Base-by-base conservation (phyloP, 139 green algal species). In the Haematococcus sp. region DNA sequence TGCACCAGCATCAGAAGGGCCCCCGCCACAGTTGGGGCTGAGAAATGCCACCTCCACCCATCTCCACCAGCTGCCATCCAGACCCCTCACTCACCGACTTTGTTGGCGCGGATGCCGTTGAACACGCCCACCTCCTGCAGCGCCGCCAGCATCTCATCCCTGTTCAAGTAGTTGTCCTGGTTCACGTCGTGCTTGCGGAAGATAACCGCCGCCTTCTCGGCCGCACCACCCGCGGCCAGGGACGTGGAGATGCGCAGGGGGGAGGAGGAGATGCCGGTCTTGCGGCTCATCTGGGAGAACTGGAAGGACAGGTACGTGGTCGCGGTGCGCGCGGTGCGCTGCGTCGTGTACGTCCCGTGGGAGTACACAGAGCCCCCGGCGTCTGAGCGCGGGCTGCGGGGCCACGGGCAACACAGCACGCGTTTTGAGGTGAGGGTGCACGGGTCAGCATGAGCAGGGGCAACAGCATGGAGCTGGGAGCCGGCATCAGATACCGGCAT, bases 81-180 rank as follows among this genome's bases (percentile, higher is more conserved):
- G 40, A 31, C 27, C 34, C 19, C 35, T 46, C 28, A 59, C 83
- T 72, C 71, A 86, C 83, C 84, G 40, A 89, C 56, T n/a, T 85
- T 80, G 51, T 76, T 72, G 13, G 84, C 80, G 46, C 75, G 81
- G 40, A 89, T 86, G 28, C 84, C 84, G 56, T 83, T 76, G 34
- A 89, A 73, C 64, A 89, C 75, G 40, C 84, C 84, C 44, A 89
- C 78, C 46, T 89, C 84, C 17, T 83, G 52, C 54, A 89, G 76
- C 15, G 84, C 84, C 19, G 61, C 51, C 51, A 86, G 77, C 84
- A 89, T 89, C 75, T 89, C 84, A 55, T 89, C 71, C 30, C 61
- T 46, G 68, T 82, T 78, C 17, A 89, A 52, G 60, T 70, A 68
- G 63, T 85, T 85, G 71, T 85, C 76, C 72, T 85, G 70, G 75